Base-by-base conservation (phyloP, 2,329 filamentous ascomycete genomes). In the Paradendryphiella salina region DNA sequence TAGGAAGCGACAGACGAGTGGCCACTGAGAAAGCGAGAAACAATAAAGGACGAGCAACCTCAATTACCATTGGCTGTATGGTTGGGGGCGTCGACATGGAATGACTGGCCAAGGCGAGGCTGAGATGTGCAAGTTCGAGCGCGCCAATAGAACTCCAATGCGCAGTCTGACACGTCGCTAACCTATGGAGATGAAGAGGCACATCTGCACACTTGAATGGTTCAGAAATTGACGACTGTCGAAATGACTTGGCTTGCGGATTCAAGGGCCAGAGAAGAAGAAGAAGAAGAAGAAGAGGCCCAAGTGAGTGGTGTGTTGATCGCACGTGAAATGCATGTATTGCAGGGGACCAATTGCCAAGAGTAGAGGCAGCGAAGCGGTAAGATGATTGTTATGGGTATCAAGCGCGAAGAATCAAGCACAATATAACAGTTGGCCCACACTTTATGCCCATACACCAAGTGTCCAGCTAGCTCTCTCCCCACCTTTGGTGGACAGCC, bases 391-490 rank as follows among this genome's bases (percentile, higher is more conserved):
- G 17, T n/a, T 43, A 44, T 28, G 53, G 53, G 53, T 54, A 54
- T 56, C 50, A 54, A 50, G 23, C 40, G 46, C 23, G 14, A 23
- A 35, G 48, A 21, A 29, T 26, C 11, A 39, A 37, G 18, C 21
- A 32, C 32, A 46, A 21, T 18, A 38, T 13, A n/a, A 37, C 40
- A 23, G 37, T 36, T 37, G 14, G 5, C 31, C 43, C 36, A 36
- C 32, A 9, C 18, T 29, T 38, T 34, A 74, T 3, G 72, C 72
- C 72, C 72, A 75, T 6, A 75, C 65, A 1, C 72, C 72, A 21
- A 75, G 44, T 5, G 72, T 71, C 72, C 72, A 75, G 37, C 70
- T 73, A 8, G 65, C 68, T 28, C 72, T 57, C 7, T 75, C 71
- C 0, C 69, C 69, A 0, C 60, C 66, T 6, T 68, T 63, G 14